A percentile compares a stretch with the other conserved stretches of the same genome.
These are phyloP conservation scores for Colletotrichum zoysiae DNA, from an alignment of 2,329 filamentous ascomycete genomes.

Conservation along the genomic window DNA sequence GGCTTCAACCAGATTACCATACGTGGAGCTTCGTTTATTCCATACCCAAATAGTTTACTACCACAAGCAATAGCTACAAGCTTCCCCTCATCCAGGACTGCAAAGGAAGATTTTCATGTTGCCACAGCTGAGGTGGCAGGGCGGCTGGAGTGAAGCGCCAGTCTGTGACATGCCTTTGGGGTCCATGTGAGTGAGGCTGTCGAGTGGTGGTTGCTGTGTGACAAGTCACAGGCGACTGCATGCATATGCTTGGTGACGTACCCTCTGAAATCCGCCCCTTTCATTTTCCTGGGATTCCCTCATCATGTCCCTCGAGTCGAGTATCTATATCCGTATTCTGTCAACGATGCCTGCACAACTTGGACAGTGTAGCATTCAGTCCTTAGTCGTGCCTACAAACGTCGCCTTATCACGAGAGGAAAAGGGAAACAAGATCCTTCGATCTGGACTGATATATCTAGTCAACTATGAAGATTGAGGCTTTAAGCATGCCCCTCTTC, in stretches of 20 bases:
- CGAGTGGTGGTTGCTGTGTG: constrained; percentile 23
- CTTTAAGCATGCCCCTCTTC: no score
- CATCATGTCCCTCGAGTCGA: background rate
- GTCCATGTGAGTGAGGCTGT: constrained; percentile 32
- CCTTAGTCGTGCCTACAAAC: background rate
- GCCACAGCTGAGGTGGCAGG: constrained; percentile 24
- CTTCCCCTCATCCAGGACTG: constrained; percentile 14
- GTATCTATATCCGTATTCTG: no score
- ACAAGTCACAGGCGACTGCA: constrained; percentile 20
- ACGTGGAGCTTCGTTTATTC: constrained; percentile 3
- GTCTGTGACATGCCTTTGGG: constrained; percentile 8
- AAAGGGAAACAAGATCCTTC: background rate
- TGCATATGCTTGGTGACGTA: constrained; percentile 39
- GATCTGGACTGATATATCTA: no score
- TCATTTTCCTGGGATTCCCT: background rate
- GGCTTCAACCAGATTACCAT: background rate
- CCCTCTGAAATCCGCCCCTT: background rate
- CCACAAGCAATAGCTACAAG: constrained; percentile 2
- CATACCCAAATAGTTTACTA: background rate
- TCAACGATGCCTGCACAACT: background rate
- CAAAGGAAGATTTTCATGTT: constrained; percentile 11
- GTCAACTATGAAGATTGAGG: background rate
- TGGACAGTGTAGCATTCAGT: background rate
- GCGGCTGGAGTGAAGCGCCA: constrained; percentile 6
- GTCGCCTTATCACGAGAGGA: background rate